Evolutionary conservation across 371 early-diverging fungal species (phyloP), one percentile per base, ranked within the genome.

Genomic region (Apophysomyces ossiformis): DNA sequence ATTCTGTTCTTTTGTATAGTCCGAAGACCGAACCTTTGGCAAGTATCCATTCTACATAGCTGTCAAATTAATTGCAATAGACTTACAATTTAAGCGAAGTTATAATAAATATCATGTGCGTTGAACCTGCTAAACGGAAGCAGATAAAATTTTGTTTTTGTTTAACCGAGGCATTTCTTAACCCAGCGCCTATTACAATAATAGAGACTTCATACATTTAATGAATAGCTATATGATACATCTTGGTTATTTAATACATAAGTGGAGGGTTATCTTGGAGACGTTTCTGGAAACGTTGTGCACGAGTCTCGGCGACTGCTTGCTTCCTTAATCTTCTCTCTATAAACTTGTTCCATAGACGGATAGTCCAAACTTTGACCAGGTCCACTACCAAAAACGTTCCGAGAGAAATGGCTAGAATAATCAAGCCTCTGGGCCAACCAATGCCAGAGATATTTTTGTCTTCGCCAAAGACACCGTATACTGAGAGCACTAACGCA

Each of bases 401-500:
- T 8, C 68, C 85, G 8, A 91, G 76, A 7, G 92, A 93, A 56
- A 92, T 77, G 12, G 82, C 88, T 60, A 91, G 68, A 37, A 92
- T 83, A 7, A 84, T 79, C 37, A 87, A 54, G 7, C 90, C 91
- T 74, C 75, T 68, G 65, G 81, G 69, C 76, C 81, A 73, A 37
- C 90, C 81, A 74, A 85, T 69, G 74, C 85, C 57, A 72, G 68
- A 76, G 73, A 84, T 65, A 45, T 69, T 75, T 7, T 65, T 38
- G 21, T 39, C 57, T 76, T 61, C 85, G 63, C 76, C 77, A 60
- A 74, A 75, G 61, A 87, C 70, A 41, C 94, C 95, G 75, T 90
- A 91, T 58, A 94, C 87, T 39, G 94, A 91, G 69, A 96, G 91
- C 69, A 96, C 76, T 77, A 93, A 84, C 60, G 97, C 97, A 83